Percentiles rank a stretch among this genome's conserved stretches.
Evolutionary conservation across 768 basidiomycete species (phyloP).

Genomic region (Galerina marginata): DNA sequence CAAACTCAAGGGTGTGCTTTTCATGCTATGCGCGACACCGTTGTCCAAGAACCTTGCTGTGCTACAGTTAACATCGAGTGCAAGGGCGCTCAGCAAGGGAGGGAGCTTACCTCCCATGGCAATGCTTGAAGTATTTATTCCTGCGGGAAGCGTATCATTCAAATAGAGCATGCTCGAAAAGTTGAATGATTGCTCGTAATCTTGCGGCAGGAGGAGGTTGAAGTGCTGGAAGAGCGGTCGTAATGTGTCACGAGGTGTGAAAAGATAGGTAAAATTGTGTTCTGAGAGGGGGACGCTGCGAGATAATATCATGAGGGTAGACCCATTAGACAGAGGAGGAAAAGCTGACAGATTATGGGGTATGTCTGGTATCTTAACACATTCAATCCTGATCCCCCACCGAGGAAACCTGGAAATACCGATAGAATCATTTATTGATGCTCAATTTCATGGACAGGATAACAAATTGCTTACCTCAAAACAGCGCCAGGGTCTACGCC

Average conservation of each 20-base stretch:
- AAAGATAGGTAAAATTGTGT: conserved; percentile 33
- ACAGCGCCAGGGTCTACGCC: conserved; percentile 33
- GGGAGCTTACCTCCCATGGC: conserved; percentile 15
- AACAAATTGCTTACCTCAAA: conserved; percentile 27
- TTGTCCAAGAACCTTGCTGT: conserved; percentile 40
- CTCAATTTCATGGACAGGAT: neutral
- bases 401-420: conserved; percentile 35
- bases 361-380: conserved; percentile 36
- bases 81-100: neutral
- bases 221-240: conserved; percentile 38
- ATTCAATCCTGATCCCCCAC: conserved; percentile 47
- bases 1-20: conserved; percentile 32
- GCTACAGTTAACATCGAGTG: neutral
- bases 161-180: conserved; percentile 7
- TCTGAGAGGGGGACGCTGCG: conserved; percentile 14
- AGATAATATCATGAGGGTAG: neutral
- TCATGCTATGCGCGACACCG: conserved; percentile 36
- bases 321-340: neutral
- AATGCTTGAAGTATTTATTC: conserved; percentile 4
- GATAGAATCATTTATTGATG: neutral
- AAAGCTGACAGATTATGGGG: conserved; percentile 35
- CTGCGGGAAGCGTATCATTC: conserved; percentile 8
- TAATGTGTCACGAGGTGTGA: conserved; percentile 39
- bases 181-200: conserved; percentile 25
- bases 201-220: conserved; percentile 33